Evolutionary conservation across 306 rosid species (phyloP).

Genomic region (Corylus americana): DNA sequence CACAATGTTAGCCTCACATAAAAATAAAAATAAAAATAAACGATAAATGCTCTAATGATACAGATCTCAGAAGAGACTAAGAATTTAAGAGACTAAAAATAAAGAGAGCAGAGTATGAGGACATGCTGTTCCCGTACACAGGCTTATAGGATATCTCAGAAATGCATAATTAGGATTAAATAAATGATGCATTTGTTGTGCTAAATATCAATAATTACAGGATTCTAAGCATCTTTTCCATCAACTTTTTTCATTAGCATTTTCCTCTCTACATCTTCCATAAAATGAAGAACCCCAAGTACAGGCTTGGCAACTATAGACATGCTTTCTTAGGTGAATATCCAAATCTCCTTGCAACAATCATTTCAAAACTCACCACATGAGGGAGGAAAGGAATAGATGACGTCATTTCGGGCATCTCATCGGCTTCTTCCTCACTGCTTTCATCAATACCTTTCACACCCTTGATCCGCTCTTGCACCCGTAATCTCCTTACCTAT

Average conservation of each 20-base stretch:
- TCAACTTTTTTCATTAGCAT: background rate
- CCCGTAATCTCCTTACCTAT: constrained; percentile 91
- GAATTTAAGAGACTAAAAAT: background rate
- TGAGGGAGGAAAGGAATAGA: constrained; percentile 86
- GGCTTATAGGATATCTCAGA: background rate
- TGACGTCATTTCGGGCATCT: constrained; percentile 92
- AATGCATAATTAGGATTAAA: background rate
- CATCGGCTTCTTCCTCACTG: constrained; percentile 63
- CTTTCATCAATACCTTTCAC: constrained; percentile 35
- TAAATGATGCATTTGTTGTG: background rate
- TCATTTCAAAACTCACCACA: constrained; percentile 58
- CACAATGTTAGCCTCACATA: constrained; percentile 14
- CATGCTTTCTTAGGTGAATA: background rate
- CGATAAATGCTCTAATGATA: constrained; percentile 4
- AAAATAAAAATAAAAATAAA: background rate
- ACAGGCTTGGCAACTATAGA: background rate
- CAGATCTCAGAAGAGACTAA: constrained; percentile 9
- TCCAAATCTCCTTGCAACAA: background rate
- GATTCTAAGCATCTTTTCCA: background rate
- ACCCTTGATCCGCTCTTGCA: constrained; percentile 69
- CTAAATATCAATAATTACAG: background rate
- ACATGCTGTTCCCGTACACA: background rate
- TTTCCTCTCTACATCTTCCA: background rate
- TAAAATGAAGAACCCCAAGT: background rate
- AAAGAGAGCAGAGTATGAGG: background rate